These are phyloP conservation scores for Penicillium sumatraense DNA, from an alignment of 2,329 filamentous ascomycete species.

Conservation along the genomic window DNA sequence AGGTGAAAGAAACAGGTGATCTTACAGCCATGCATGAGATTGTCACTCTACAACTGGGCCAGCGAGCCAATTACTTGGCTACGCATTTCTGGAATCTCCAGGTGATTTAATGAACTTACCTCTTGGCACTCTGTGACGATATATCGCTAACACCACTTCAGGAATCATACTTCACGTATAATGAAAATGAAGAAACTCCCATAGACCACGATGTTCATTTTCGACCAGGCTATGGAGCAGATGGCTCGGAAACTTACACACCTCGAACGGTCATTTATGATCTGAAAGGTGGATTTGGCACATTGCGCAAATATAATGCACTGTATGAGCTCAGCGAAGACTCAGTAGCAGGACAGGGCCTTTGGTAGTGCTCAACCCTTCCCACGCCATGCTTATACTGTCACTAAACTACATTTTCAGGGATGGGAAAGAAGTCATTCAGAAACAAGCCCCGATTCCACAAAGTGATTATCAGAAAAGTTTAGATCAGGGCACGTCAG, in stretches of 20 bases:
- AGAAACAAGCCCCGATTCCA: slow-evolving; percentile 69
- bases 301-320: slow-evolving; percentile 82
- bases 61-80: slow-evolving; percentile 88
- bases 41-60: slow-evolving; percentile 88
- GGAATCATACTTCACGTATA: slow-evolving; percentile 98
- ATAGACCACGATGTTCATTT: slow-evolving; percentile 89
- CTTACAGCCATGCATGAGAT: slow-evolving; percentile 80
- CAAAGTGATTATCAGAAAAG: slow-evolving; percentile 77
- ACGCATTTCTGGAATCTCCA: slow-evolving; percentile 99
- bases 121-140: not conserved
- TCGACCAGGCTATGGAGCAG: slow-evolving; percentile 76
- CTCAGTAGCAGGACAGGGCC: slow-evolving; percentile 40
- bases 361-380: slow-evolving; percentile 49
- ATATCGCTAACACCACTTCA: slow-evolving; percentile 43
- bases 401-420: slow-evolving; percentile 42
- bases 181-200: slow-evolving; percentile 65
- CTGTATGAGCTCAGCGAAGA: slow-evolving; percentile 70
- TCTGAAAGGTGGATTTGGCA: slow-evolving; percentile 90
- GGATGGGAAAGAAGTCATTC: slow-evolving; percentile 70
- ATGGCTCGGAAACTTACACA: slow-evolving; percentile 89
- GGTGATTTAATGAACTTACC: slow-evolving; percentile 52
- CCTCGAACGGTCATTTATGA: slow-evolving; percentile 93
- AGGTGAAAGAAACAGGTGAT: not conserved
- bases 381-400: no score
- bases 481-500: slow-evolving; percentile 71